Percentiles rank a stretch among this genome's conserved stretches.
Evolutionary conservation across 2,329 filamentous ascomycete genomes (phyloP).

Genomic region (Xylariomycetidae sp.): DNA sequence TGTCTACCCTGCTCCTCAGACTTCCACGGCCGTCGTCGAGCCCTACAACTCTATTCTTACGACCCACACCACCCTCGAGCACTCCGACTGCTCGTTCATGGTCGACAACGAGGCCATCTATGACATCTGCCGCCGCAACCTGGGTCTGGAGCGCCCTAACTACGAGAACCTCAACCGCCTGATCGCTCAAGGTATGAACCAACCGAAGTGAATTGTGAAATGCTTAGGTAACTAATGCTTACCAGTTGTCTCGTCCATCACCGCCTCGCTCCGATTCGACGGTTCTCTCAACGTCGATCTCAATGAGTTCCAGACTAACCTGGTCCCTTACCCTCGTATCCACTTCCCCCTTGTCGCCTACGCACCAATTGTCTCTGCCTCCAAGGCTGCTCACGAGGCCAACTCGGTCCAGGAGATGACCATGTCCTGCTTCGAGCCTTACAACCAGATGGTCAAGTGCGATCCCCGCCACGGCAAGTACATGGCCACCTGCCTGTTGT

Average conservation of each 20-base stretch:
- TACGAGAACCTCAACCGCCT: conserved; percentile 99
- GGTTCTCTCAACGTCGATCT: conserved; percentile 98
- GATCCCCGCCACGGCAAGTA: conserved; percentile 99
- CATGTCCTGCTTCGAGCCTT: conserved; percentile 98
- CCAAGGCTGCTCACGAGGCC: conserved; percentile 95
- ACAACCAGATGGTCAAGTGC: conserved; percentile 99
- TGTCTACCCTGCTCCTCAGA: conserved; percentile 96
- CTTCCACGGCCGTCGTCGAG: conserved; percentile 95
- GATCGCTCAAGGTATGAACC: conserved; percentile 80
- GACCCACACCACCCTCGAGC: conserved; percentile 97
- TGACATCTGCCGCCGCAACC: conserved; percentile 97
- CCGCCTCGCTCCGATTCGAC: conserved; percentile 95
- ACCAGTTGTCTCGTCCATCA: conserved; percentile 94
- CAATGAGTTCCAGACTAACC: conserved; percentile 99
- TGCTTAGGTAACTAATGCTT: conserved; percentile 22
- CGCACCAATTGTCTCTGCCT: conserved; percentile 86
- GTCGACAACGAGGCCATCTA: conserved; percentile 99
- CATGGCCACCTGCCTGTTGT: conserved; percentile 97
- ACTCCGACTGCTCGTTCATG: conserved; percentile 99
- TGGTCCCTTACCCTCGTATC: conserved; percentile 97
- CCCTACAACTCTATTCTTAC: conserved; percentile 99
- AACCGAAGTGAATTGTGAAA: conserved; percentile 5
- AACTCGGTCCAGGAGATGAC: conserved; percentile 98
- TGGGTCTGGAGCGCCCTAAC: conserved; percentile 94
- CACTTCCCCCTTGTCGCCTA: conserved; percentile 99